These are phyloP conservation scores for Trichomonas gallinae DNA, from an alignment of 208 protist genomes.

Conservation along the genomic window DNA sequence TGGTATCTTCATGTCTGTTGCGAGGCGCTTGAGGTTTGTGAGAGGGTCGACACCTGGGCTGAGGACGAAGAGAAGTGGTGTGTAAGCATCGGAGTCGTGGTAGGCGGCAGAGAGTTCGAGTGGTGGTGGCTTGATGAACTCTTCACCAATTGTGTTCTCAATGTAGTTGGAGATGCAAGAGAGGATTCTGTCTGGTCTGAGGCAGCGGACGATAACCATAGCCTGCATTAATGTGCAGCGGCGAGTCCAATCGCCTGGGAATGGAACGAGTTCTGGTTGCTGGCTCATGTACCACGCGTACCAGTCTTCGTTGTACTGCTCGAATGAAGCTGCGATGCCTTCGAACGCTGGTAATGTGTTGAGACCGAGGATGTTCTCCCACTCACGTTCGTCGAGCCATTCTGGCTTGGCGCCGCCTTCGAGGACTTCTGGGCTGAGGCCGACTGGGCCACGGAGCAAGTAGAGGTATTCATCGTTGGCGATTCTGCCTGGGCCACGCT, in stretches of 20 bases:
- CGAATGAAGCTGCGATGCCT: conserved; percentile 68
- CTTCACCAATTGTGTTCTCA: conserved; percentile 67
- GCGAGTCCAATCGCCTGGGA: conserved; percentile 78
- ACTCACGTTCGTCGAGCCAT: conserved; percentile 79
- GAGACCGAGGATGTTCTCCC: conserved; percentile 87
- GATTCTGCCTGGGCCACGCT: conserved; percentile 47
- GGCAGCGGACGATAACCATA: conserved; percentile 86
- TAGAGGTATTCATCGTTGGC: conserved; percentile 90
- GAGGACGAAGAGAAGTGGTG: conserved; percentile 89
- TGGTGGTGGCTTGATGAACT: conserved; percentile 81
- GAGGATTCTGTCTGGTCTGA: conserved; percentile 84
- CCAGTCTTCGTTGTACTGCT: conserved; percentile 77
- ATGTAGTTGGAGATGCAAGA: conserved; percentile 86
- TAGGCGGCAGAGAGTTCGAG: conserved; percentile 83
- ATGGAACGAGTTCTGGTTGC: conserved; percentile 69
- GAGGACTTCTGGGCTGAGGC: conserved; percentile 66
- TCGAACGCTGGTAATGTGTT: conserved; percentile 61
- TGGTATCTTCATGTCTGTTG: conserved; percentile 48
- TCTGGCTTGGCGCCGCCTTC: conserved; percentile 71
- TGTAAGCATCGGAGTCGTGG: conserved; percentile 62
- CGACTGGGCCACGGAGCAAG: conserved; percentile 78
- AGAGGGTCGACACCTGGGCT: conserved; percentile 88
- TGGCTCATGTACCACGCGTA: conserved; percentile 71
- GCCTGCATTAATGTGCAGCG: conserved; percentile 67
- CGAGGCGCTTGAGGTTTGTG: conserved; percentile 66